Base-by-base conservation (phyloP, 495 filamentous ascomycete species). In the Aspergillus heteromorphus region DNA sequence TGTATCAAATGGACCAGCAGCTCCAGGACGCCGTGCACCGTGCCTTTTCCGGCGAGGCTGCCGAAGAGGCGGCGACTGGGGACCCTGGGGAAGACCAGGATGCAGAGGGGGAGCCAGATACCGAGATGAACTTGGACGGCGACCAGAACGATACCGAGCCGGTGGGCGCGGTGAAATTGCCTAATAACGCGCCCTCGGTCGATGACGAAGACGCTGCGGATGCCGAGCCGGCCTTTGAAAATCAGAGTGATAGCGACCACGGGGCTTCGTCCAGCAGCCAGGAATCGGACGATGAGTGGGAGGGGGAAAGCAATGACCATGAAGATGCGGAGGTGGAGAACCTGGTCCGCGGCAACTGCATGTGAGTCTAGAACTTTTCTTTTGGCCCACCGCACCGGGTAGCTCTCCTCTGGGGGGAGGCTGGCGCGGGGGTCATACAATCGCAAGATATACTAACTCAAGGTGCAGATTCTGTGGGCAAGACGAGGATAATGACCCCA, bases 401-500 rank as follows among this genome's bases (percentile, higher is more conserved):
- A 53, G 23, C 14, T 72, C 19, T 29, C 30, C 23, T 48, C 18
- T 51, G 17, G 19, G 29, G 51, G 27, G 27, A 47, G 48, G 48
- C 11, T 45, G 27, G 17, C 18, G 4, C 40, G 16, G 1, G 40
- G n/a, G 40, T 6, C 40, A 41, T 17, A 16, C 18, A 8, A 17
- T 16, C 13, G 40, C 13, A 6, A 43, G 20, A 25, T 25, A 45
- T 58, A 55, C 66, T 73, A 41, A 73, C 52, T 54, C 48, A 29
- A 16, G 9, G 11, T 54, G 49, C 55, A 87, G 83, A 56, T 91
- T 88, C 66, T 96, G 91, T 68, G 81, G 78, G 36, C 77, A 88
- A 58, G 87, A 91, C 61, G 91, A 95, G 71, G 88, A 92, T 49
- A 73, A 93, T 57, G 91, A 96, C 57, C 89, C 91, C 6, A 84